Evolutionary conservation across 2,329 filamentous ascomycete species (phyloP), one percentile per base, ranked within the genome.

Genomic region (Neurospora sp.): DNA sequence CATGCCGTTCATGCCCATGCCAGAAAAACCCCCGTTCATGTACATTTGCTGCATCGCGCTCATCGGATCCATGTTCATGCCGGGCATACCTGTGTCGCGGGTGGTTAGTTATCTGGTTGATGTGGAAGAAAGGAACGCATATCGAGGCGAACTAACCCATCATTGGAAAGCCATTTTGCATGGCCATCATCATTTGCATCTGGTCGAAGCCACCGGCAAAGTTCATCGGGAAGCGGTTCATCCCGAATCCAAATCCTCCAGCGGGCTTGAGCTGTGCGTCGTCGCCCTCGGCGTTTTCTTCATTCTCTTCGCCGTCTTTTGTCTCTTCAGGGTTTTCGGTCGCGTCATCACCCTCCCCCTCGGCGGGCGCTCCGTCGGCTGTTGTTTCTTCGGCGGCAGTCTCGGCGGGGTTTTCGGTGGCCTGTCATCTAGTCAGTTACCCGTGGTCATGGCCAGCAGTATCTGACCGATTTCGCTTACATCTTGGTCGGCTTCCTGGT

Each of bases 11-110:
- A 88, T 87, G 83, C 91, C 91, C 88, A 91, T 91, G 84, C 89
- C 89, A 85, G 89, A 87, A 78, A 91, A 92, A 79, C 88, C 88
- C 84, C 89, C 88, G 83, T 88, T 92, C 90, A 93, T 92, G 85
- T 89, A 88, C 86, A 90, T 89, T 62, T 62, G 52, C 79, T 91
- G 88, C 87, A 91, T 90, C 80, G 84, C 52, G 52, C 52, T 82
- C 85, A 90, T 89, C 71, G 89, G 88, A 85, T 94, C 91, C 92
- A 97, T 96, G 80, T 87, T 87, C 91, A 95, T 93, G 77, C 88
- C 88, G 74, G 90, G 83, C 91, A 96, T 94, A 78, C 88, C 91
- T 92, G 74, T 1, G 33, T 73, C 0, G 19, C 28, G 17, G 67
- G 52, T 28, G 23, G 72, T 81, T 75, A 84, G 72, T 52, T 57